Base-by-base conservation (phyloP, 306 rosid genomes). In the Vigna nakashimae region DNA sequence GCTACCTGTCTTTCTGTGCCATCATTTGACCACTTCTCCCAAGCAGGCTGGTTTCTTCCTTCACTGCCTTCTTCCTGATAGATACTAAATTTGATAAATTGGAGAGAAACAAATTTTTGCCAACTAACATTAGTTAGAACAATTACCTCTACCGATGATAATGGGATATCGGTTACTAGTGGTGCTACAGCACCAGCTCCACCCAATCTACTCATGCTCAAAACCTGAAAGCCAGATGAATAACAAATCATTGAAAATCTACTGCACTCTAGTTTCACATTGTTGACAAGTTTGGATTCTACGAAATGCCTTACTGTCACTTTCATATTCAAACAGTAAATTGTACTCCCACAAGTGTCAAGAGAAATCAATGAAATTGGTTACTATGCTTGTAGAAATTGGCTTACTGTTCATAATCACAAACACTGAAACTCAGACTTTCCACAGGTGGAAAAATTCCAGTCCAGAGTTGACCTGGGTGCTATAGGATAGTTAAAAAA, bases 111-210 rank as follows among this genome's bases (percentile, higher is more conserved):
- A 43, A 66, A n/a, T 17, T 28, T 51, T 51, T 36, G 17, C 49
- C 15, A 58, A 18, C 67, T 5, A 43, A 49, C 10, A 18, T 32
- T 46, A 0, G 55, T 51, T 26, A 46, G 71, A 45, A 76, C 83
- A 74, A 74, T 76, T 77, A 95, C 98, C 98, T 95, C 97, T 13
- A 91, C 91, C 49, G 98, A 95, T 45, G 97, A 92, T 87, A 92
- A 87, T 89, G 98, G 97, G 75, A 92, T 87, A 69, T 95, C 98
- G 10, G 93, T 92, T 80, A 92, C 98, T 72, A 92, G 92, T 77
- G 98, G 98, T 69, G 98, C 98, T 71, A 95, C 98, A 14, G 98
- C 98, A 80, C 97, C 97, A n/a, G 97, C 98, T 85, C 98, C 98
- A 22, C 98, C 98, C 92, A 95, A 79, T 87, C 98, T 88, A 86